A percentile compares a stretch with the other conserved stretches of the same genome.
phyloP scores from a whole-genome alignment of 106 monocot species.

The Amphibolis antarctica region DNA sequence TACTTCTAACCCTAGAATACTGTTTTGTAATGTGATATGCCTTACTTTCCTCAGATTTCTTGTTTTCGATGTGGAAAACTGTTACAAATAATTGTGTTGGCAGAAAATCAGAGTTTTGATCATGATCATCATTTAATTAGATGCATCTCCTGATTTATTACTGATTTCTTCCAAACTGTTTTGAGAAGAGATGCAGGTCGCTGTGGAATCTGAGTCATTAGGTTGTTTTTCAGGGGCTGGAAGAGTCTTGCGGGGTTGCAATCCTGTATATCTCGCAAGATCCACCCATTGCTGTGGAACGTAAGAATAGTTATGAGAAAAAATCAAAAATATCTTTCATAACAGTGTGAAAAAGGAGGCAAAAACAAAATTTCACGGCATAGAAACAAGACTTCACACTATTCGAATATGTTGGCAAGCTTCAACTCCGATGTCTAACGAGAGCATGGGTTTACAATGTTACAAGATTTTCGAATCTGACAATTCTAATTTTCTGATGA shows the following conservation, averaged over 20 bases:
- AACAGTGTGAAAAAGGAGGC: background rate
- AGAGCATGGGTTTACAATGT: no score
- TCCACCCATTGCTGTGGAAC: constrained; percentile 24
- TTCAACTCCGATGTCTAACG: no score
- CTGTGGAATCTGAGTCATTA: background rate
- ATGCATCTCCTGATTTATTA: constrained; percentile 7
- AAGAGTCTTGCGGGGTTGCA: constrained; percentile 15
- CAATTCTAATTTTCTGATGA: no score
- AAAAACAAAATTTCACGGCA: background rate
- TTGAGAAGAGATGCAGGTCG: background rate
- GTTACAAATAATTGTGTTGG: no score
- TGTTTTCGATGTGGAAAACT: no score
- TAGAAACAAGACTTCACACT: no score
- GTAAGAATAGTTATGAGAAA: background rate
- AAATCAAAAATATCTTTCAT: background rate
- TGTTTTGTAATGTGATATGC: no score
- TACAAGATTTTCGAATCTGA: no score
- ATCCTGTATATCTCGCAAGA: constrained; percentile 20
- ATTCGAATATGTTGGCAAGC: no score
- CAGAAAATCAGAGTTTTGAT: background rate
- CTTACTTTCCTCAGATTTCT: no score
- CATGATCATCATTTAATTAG: background rate
- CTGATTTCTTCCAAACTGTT: constrained; percentile 1
- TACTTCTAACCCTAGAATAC: no score
- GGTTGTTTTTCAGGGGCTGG: background rate